phyloP scores from a whole-genome alignment of 2,329 filamentous ascomycete species.

The Xylaria sp. region DNA sequence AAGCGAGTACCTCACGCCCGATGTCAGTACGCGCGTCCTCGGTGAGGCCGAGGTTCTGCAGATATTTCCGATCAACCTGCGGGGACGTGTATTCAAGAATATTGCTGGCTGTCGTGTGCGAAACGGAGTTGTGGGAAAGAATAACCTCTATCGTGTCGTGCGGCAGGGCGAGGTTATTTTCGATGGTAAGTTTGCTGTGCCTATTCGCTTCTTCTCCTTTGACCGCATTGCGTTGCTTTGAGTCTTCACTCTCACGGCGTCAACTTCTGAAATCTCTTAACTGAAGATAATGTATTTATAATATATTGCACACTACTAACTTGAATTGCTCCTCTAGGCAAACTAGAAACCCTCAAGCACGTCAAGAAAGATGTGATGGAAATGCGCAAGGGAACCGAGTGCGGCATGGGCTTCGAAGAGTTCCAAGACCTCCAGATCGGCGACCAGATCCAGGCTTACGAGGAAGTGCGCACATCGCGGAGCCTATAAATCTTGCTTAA shows the following conservation, averaged over 20 bases:
- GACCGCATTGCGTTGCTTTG: too few relatives aligned
- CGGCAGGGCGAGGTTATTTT: conserved; percentile 77
- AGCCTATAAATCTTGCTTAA: conserved; percentile 51
- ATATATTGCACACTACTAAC: not conserved
- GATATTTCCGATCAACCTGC: conserved; percentile 84
- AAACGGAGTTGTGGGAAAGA: conserved; percentile 77
- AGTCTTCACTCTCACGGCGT: not conserved
- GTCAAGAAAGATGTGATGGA: conserved; percentile 91
- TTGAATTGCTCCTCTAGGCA: conserved; percentile 64
- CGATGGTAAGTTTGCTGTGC: conserved; percentile 72
- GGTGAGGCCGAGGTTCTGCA: conserved; percentile 90
- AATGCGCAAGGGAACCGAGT: conserved; percentile 93
- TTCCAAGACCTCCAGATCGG: conserved; percentile 83
- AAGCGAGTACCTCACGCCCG: conserved; percentile 74
- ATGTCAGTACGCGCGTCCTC: conserved; percentile 74
- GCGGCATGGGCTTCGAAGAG: conserved; percentile 83
- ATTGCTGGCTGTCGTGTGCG: conserved; percentile 90
- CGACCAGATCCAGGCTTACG: conserved; percentile 88
- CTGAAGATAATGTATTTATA: not conserved
- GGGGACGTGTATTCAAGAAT: conserved; percentile 73
- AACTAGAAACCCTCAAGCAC: conserved; percentile 84
- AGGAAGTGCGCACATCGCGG: conserved; percentile 79
- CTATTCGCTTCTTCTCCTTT: not conserved
- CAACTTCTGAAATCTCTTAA: not conserved
- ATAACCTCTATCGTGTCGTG: conserved; percentile 75